Evolutionary conservation across 2,329 filamentous ascomycete species (phyloP).

Genomic region (Fusarium algeriense): DNA sequence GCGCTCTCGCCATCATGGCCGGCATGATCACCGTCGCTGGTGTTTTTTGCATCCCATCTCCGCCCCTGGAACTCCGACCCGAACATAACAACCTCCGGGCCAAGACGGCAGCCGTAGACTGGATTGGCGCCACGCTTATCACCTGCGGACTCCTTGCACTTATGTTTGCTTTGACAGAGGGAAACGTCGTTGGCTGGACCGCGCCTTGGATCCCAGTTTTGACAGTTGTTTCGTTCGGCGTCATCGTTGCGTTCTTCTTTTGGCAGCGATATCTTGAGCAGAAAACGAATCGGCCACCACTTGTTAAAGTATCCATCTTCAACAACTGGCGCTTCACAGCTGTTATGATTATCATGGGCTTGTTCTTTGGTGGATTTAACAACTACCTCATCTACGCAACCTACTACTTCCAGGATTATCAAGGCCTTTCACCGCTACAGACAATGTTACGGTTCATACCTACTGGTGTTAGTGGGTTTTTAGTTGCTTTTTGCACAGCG

Average conservation of each 20-base stretch:
- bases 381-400: conserved; percentile 76
- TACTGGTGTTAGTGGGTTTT: conserved; percentile 69
- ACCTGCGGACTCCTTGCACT: conserved; percentile 72
- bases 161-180: conserved; percentile 75
- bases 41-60: conserved; percentile 69
- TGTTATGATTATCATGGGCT: conserved; percentile 72
- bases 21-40: conserved; percentile 68
- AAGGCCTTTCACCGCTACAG: conserved; percentile 70
- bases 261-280: conserved; percentile 67
- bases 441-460: conserved; percentile 78
- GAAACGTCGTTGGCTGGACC: conserved; percentile 76
- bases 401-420: conserved; percentile 78
- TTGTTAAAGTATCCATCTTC: conserved; percentile 77
- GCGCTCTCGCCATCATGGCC: conserved; percentile 71
- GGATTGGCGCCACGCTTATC: conserved; percentile 73
- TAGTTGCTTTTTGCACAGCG: conserved; percentile 68
- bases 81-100: conserved; percentile 46
- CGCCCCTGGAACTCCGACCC: conserved; percentile 51
- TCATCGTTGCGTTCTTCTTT: conserved; percentile 67
- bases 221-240: conserved; percentile 68
- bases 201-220: conserved; percentile 72
- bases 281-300: conserved; percentile 57
- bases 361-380: conserved; percentile 77
- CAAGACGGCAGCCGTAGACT: conserved; percentile 68
- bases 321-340: conserved; percentile 69